Conservation (phyloP, 202 grass and related monocot genomes). For the Bolboschoenoplectus hybrid region DNA sequence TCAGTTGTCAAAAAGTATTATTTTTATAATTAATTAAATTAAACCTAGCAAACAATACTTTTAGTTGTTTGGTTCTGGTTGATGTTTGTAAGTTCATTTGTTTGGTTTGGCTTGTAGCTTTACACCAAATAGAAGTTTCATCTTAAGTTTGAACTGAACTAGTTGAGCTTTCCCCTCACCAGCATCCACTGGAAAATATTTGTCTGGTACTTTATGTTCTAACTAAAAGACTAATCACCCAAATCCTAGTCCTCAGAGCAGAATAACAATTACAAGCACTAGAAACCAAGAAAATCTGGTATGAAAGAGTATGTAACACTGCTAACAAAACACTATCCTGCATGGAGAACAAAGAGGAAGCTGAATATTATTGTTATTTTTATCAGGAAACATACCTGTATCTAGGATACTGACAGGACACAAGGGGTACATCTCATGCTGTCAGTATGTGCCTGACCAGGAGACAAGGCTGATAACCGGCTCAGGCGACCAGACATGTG, state of each 20-base stretch:
- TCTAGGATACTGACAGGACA: constrained; percentile 87
- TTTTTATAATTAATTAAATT: neutral
- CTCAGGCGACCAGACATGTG: constrained; percentile 91
- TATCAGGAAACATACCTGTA: constrained; percentile 62
- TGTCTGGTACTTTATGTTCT: neutral
- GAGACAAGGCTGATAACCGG: constrained; percentile 86
- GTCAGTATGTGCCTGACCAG: constrained; percentile 93
- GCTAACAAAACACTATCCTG: neutral
- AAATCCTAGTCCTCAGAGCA: neutral
- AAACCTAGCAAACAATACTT: neutral
- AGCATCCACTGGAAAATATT: neutral
- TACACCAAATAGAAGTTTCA: neutral
- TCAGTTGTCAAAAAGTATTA: neutral
- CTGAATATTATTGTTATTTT: constrained; percentile 9
- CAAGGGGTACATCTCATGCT: constrained; percentile 95
- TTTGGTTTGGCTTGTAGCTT: neutral
- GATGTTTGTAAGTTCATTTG: neutral
- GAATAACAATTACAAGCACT: neutral
- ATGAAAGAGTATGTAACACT: neutral
- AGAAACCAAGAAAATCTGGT: constrained; percentile 1
- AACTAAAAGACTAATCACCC: neutral
- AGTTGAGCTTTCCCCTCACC: neutral
- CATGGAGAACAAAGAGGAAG: neutral
- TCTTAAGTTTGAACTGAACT: neutral
- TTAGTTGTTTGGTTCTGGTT: neutral